Evolutionary conservation across 1,284 basidiomycete genomes (phyloP).

Genomic region (Ganoderma sinense): DNA sequence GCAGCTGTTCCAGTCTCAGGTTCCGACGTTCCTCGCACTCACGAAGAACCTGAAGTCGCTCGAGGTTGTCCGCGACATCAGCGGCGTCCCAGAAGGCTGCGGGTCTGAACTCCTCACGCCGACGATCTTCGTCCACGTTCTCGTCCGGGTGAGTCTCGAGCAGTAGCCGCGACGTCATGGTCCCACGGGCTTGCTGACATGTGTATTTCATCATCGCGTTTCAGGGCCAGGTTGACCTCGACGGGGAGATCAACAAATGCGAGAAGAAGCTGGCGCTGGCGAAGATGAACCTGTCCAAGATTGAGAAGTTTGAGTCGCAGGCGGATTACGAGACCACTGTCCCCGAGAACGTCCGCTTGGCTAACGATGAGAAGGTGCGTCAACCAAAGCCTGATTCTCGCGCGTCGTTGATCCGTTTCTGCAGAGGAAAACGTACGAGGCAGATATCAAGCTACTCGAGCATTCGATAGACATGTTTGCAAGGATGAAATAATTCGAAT

Average conservation of each 20-base stretch:
- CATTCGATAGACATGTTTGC: constrained; percentile 54
- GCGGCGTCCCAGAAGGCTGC: constrained; percentile 87
- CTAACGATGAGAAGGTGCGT: constrained; percentile 79
- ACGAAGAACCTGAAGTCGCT: constrained; percentile 88
- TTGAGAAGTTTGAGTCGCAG: constrained; percentile 68
- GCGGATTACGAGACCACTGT: constrained; percentile 83
- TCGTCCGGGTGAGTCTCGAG: constrained; percentile 74
- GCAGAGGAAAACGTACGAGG: constrained; percentile 53
- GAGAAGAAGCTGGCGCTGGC: constrained; percentile 87
- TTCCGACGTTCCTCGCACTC: constrained; percentile 80
- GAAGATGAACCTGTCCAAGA: constrained; percentile 75
- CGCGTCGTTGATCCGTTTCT: background rate
- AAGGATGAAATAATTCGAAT: constrained; percentile 39
- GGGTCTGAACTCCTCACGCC: constrained; percentile 85
- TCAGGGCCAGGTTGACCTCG: constrained; percentile 80
- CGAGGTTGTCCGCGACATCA: constrained; percentile 54
- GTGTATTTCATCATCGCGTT: background rate
- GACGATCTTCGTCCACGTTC: constrained; percentile 80
- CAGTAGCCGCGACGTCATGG: background rate
- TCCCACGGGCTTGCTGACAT: background rate
- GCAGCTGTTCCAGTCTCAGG: constrained; percentile 74
- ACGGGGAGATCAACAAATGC: constrained; percentile 85
- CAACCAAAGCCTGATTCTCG: background rate
- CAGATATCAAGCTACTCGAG: constrained; percentile 53
- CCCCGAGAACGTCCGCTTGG: constrained; percentile 75